Conservation (phyloP, 2,329 filamentous ascomycete genomes). For the Aspergillus ruber region DNA sequence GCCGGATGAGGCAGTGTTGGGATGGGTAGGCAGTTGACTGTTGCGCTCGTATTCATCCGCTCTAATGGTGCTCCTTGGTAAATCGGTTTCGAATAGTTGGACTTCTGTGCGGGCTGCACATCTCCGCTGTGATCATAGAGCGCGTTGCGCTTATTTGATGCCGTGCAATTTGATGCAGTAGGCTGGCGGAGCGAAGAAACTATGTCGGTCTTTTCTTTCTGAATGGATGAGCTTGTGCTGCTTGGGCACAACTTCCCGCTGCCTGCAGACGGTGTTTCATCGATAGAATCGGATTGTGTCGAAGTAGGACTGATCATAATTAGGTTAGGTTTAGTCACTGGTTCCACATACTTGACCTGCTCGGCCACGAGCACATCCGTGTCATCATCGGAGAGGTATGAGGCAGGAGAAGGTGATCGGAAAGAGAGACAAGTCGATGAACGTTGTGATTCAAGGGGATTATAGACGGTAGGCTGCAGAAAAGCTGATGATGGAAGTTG, state of each 20-base stretch:
- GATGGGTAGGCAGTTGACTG: slow-evolving; percentile 18
- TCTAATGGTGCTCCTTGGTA: neutral
- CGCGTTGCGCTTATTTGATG: neutral
- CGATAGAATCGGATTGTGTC: slow-evolving; percentile 6
- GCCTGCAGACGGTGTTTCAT: slow-evolving; percentile 7
- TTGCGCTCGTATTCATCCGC: slow-evolving; percentile 9
- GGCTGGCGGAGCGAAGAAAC: neutral
- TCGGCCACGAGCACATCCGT: slow-evolving; percentile 28
- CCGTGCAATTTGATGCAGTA: neutral
- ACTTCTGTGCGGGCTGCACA: neutral
- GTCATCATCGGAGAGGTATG: slow-evolving; percentile 24
- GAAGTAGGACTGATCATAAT: slow-evolving; percentile 26
- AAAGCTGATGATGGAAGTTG: slow-evolving; percentile 23
- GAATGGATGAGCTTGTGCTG: neutral
- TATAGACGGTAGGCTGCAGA: slow-evolving; percentile 24
- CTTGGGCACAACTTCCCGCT: neutral
- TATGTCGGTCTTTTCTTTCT: neutral
- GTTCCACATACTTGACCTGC: slow-evolving; percentile 26
- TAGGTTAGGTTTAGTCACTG: slow-evolving; percentile 23
- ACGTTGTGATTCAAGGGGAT: slow-evolving; percentile 17
- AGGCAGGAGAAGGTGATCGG: slow-evolving; percentile 22
- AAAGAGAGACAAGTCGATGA: slow-evolving; percentile 12
- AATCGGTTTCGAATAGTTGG: neutral
- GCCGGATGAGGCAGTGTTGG: slow-evolving; percentile 12
- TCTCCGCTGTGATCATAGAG: neutral